These are phyloP conservation scores for Cyberlindnera meyerae DNA, from an alignment of 805 yeast species.

Conservation along the genomic window DNA sequence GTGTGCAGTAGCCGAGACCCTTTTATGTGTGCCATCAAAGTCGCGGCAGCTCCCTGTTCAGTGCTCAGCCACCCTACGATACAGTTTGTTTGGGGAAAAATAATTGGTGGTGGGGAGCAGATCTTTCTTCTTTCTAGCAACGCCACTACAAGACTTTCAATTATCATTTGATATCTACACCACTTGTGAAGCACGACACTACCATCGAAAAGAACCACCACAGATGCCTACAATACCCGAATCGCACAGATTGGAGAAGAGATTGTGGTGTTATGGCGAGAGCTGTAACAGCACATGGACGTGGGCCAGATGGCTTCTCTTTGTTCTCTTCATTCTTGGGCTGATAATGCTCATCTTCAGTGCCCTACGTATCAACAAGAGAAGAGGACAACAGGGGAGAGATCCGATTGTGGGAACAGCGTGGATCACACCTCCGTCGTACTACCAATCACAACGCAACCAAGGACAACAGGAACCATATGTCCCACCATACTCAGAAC, in stretches of 20 bases:
- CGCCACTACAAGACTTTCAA: no score
- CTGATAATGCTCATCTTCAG: constrained; percentile 42
- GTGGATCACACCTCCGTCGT: constrained; percentile 86
- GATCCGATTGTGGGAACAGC: constrained; percentile 71
- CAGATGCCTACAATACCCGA: constrained; percentile 3
- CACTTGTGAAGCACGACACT: no score
- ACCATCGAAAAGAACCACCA: no score
- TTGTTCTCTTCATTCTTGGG: constrained; percentile 53
- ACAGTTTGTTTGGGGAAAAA: no score
- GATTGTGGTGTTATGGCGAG: constrained; percentile 21
- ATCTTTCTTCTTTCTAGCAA: no score
- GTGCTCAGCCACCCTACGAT: no score
- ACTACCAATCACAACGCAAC: constrained; percentile 33
- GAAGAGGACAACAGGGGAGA: constrained; percentile 39
- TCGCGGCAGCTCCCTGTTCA: no score
- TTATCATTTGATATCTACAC: no score
- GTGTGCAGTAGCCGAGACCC: no score
- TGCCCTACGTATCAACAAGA: constrained; percentile 51
- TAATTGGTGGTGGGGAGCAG: no score
- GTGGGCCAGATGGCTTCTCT: constrained; percentile 35
- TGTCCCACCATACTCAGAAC: constrained; percentile 66
- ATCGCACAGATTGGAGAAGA: constrained; percentile 3
- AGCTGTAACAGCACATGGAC: constrained; percentile 15
- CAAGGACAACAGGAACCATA: constrained; percentile 41
- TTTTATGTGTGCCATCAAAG: no score